A percentile compares a stretch with the other conserved stretches of the same genome.
Evolutionary conservation across 148 eudicot species (phyloP).

Genomic region (Heliamphora exappendiculata): DNA sequence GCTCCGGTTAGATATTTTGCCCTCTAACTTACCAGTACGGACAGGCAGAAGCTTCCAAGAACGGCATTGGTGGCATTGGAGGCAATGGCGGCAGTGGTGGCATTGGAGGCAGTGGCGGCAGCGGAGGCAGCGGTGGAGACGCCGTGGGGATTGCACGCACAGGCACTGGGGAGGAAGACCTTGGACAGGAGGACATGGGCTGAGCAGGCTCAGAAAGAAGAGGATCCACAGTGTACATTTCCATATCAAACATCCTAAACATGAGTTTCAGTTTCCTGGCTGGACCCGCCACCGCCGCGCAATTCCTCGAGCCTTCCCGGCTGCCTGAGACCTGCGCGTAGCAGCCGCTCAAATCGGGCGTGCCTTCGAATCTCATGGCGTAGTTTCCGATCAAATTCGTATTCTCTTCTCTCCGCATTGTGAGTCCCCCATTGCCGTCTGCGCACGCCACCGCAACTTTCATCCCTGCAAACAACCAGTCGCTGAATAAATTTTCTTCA

Average conservation of each 20-base stretch:
- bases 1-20: neutral
- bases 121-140: constrained; percentile 23
- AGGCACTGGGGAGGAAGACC: constrained; percentile 19
- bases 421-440: constrained; percentile 39
- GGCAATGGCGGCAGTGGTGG: constrained; percentile 33
- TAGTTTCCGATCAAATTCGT: constrained; percentile 68
- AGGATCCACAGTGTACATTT: constrained; percentile 57
- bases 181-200: constrained; percentile 60
- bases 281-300: constrained; percentile 55
- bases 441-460: constrained; percentile 50
- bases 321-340: constrained; percentile 32
- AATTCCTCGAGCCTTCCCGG: constrained; percentile 27
- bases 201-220: constrained; percentile 71
- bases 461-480: neutral
- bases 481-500: neutral
- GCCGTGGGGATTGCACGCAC: constrained; percentile 18
- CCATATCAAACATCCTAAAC: constrained; percentile 66
- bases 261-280: constrained; percentile 38
- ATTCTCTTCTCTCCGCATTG: constrained; percentile 38
- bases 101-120: constrained; percentile 18
- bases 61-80: constrained; percentile 53
- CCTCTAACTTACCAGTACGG: constrained; percentile 44
- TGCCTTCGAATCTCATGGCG: constrained; percentile 53
- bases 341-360: constrained; percentile 61
- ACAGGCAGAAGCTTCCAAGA: constrained; percentile 64